phyloP scores from a whole-genome alignment of 306 rosid species.

The Lathyrus sativus region DNA sequence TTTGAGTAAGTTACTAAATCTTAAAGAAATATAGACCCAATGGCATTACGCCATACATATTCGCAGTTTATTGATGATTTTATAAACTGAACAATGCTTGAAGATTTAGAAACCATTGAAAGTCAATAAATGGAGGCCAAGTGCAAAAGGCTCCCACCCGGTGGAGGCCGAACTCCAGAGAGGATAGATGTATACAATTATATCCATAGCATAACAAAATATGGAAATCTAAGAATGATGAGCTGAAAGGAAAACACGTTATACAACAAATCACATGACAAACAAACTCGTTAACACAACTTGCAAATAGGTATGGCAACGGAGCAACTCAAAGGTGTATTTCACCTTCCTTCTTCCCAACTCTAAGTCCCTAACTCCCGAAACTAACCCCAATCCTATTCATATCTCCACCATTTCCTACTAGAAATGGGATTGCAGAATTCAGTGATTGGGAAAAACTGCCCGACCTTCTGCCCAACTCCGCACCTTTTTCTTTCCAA shows the following conservation, averaged over 20 bases:
- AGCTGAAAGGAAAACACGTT: background rate
- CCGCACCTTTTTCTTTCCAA: background rate
- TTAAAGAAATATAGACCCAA: background rate
- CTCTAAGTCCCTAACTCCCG: background rate
- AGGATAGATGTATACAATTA: background rate
- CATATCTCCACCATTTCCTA: too few relatives aligned
- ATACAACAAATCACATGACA: background rate
- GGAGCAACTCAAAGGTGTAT: background rate
- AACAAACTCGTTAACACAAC: background rate
- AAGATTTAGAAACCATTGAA: background rate
- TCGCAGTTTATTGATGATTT: background rate
- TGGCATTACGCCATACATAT: background rate
- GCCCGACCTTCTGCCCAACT: too few relatives aligned
- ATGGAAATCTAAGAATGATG: constrained; percentile 1
- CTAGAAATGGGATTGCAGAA: too few relatives aligned
- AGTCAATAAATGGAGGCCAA: background rate
- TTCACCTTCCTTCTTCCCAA: background rate
- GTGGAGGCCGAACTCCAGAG: background rate
- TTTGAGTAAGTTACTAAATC: background rate
- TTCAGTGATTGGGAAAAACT: too few relatives aligned
- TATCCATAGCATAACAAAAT: background rate
- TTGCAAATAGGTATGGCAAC: background rate
- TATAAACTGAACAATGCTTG: constrained; percentile 6
- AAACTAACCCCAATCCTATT: background rate
- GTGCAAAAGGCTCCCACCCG: background rate